A percentile compares a stretch with the other conserved stretches of the same genome.
Conservation (phyloP, 1,284 basidiomycete species). For the Papiliotrema nemorosa region DNA sequence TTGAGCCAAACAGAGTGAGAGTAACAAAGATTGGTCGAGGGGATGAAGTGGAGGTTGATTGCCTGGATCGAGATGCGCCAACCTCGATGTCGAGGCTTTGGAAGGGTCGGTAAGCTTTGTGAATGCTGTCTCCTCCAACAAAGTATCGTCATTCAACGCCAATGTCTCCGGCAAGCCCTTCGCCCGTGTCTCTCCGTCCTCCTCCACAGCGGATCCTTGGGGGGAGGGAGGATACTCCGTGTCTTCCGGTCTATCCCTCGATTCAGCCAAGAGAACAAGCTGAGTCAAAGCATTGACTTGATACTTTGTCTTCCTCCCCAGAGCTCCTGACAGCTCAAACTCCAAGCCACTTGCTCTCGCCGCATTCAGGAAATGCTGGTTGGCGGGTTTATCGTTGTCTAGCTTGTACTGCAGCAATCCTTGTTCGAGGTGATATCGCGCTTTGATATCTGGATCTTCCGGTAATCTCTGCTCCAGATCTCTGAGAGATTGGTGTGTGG, state of each 20-base stretch:
- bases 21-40: slow-evolving; percentile 83
- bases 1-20: slow-evolving; percentile 83
- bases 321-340: slow-evolving; percentile 88
- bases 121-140: slow-evolving; percentile 91
- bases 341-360: slow-evolving; percentile 72
- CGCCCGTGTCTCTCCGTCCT: too few relatives aligned
- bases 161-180: slow-evolving; percentile 67
- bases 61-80: slow-evolving; percentile 68
- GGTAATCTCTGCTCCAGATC: slow-evolving; percentile 49
- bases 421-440: slow-evolving; percentile 70
- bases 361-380: slow-evolving; percentile 74
- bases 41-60: slow-evolving; percentile 82
- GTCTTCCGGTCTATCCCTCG: slow-evolving; percentile 55
- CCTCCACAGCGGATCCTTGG: background rate
- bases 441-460: slow-evolving; percentile 57
- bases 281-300: slow-evolving; percentile 82
- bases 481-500: slow-evolving; percentile 53
- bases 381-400: slow-evolving; percentile 72
- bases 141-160: slow-evolving; percentile 88
- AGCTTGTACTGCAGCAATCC: slow-evolving; percentile 72
- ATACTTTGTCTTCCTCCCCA: slow-evolving; percentile 93
- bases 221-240: slow-evolving; percentile 17
- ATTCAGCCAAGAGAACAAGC: slow-evolving; percentile 89
- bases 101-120: slow-evolving; percentile 52
- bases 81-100: slow-evolving; percentile 43